These are phyloP conservation scores for Hypoxylon sp. DNA, from an alignment of 2,329 filamentous ascomycete species.

Conservation along the genomic window DNA sequence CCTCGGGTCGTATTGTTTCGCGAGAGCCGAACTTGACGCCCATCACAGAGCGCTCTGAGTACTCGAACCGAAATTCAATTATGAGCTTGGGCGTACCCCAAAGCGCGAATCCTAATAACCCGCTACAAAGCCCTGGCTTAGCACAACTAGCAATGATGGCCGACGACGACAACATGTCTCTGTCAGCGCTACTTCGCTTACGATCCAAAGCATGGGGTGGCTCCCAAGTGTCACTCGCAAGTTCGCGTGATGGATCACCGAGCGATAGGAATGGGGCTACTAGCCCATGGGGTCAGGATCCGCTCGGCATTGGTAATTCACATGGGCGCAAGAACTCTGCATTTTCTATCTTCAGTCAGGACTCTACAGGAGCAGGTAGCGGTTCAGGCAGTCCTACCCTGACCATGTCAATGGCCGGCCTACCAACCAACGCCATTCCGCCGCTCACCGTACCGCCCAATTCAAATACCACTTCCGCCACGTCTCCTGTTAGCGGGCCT, in stretches of 20 bases:
- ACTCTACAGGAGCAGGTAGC: constrained; percentile 63
- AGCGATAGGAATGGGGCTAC: constrained; percentile 61
- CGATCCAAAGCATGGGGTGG: constrained; percentile 85
- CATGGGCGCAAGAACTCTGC: constrained; percentile 66
- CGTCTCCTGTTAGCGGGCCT: constrained; percentile 44
- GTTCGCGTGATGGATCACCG: constrained; percentile 61
- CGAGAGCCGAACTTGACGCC: constrained; percentile 94
- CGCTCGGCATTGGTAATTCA: constrained; percentile 36
- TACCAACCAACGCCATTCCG: constrained; percentile 45
- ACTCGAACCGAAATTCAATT: constrained; percentile 93
- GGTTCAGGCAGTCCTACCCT: constrained; percentile 66
- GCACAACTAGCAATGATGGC: constrained; percentile 80
- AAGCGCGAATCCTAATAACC: constrained; percentile 62
- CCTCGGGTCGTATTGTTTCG: constrained; percentile 80
- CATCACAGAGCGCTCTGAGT: constrained; percentile 96
- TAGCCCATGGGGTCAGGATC: constrained; percentile 60
- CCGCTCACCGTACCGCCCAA: constrained; percentile 45
- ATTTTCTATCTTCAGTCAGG: constrained; percentile 64
- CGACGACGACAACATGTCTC: constrained; percentile 78
- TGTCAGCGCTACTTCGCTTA: constrained; percentile 79
- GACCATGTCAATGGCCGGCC: constrained; percentile 58
- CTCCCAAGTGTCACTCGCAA: constrained; percentile 80
- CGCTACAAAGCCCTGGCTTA: constrained; percentile 78
- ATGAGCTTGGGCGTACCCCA: constrained; percentile 77
- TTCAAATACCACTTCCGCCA: constrained; percentile 47